Evolutionary conservation across 1,139 yeast species (phyloP).

Genomic region (Scheffersomyces segobiensis): DNA sequence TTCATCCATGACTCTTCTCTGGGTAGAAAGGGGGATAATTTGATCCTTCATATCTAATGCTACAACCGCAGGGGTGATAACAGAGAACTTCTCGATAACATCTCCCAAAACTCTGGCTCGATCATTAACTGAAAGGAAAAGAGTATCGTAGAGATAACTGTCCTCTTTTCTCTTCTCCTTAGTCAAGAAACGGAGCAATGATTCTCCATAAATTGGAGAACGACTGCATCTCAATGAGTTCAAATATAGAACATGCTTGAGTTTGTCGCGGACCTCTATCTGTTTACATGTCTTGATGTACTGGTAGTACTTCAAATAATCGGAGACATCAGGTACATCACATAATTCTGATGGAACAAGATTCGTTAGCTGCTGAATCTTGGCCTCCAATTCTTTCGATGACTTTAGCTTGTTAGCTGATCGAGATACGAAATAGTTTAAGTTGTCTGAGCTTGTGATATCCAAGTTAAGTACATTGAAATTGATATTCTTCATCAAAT

Average conservation of each 20-base stretch:
- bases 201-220: conserved; percentile 57
- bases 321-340: conserved; percentile 40
- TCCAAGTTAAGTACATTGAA: conserved; percentile 62
- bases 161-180: conserved; percentile 18
- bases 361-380: conserved; percentile 40
- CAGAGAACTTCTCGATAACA: conserved; percentile 73
- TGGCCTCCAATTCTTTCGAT: conserved; percentile 41
- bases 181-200: conserved; percentile 27
- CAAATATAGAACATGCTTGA: conserved; percentile 61
- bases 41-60: conserved; percentile 71
- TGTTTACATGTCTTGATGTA: conserved; percentile 54
- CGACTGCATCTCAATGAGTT: conserved; percentile 63
- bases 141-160: conserved; percentile 25
- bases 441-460: conserved; percentile 48
- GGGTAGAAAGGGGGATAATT: conserved; percentile 41
- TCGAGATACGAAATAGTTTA: conserved; percentile 50
- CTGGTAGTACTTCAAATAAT: conserved; percentile 62
- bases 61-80: conserved; percentile 85
- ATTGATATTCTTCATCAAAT: conserved; percentile 36
- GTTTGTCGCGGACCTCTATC: conserved; percentile 47
- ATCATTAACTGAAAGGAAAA: conserved; percentile 41
- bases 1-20: conserved; percentile 33
- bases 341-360: conserved; percentile 28
- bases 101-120: conserved; percentile 49
- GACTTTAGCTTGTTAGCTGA: conserved; percentile 51